Base-by-base conservation (phyloP, 2,329 filamentous ascomycete genomes). In the Fusarium miscanthi region DNA sequence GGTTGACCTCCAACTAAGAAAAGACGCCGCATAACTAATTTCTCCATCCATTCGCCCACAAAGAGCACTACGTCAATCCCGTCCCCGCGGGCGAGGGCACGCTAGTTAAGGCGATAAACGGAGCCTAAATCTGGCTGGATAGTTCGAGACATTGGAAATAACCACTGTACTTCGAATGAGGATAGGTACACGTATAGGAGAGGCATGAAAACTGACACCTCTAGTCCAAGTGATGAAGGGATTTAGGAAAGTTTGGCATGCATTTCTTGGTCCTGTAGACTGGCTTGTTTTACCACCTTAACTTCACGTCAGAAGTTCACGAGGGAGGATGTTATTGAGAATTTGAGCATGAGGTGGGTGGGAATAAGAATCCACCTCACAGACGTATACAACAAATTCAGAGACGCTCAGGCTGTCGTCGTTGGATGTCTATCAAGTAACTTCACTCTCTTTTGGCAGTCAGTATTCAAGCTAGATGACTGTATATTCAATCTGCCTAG, bases 51-150 rank as follows among this genome's bases (percentile, higher is more conserved):
- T 69, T 72, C 68, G 51, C 54, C 61, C 53, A 66, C 70, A 60
- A 54, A 53, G 49, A 52, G 27, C 52, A 43, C 46, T 73, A 70
- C 58, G 59, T 69, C 70, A 59, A 63, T 64, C 66, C 73, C 73
- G 59, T 72, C 69, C 73, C 74, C 69, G 52, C 64, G 69, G 62
- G 60, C 54, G 46, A 76, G 69, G 74, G 73, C 74, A 76, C 66
- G 71, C 73, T 76, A 75, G 73, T 70, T 61, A 59, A 41, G 48
- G 35, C 21, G n/a, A 30, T 57, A 64, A 41, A 68, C n/a, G 30
- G 33, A 54, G 46, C 46, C 61, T 67, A 63, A 65, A 72, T 67
- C 66, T 62, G 48, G 62, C 66, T 62, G 43, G 59, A 67, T 61
- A 56, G 51, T 59, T 62, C 23, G 30, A 67, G 66, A 46, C 63